These are phyloP conservation scores for Kandelia obovata DNA, from an alignment of 345 rosid genomes.

Conservation along the genomic window DNA sequence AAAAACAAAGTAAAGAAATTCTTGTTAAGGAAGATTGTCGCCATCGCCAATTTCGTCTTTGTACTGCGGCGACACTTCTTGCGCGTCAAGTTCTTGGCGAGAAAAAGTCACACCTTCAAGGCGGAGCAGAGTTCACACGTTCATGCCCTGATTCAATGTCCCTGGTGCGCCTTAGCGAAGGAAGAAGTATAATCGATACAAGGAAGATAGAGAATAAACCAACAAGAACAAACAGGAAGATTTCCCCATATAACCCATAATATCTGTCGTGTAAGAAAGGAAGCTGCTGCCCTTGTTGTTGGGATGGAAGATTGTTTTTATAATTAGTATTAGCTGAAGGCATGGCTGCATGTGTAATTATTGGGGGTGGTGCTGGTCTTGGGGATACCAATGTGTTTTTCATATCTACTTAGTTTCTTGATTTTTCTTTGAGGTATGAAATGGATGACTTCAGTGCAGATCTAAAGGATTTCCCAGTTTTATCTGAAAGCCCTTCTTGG, in stretches of 20 bases:
- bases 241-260: slow-evolving; percentile 48
- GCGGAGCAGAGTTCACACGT: slow-evolving; percentile 5
- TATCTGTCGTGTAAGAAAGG: slow-evolving; percentile 29
- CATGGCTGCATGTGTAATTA: background rate
- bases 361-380: background rate
- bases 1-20: background rate
- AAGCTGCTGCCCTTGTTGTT: background rate
- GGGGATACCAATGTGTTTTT: background rate
- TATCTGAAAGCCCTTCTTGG: background rate
- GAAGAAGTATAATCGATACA: slow-evolving; percentile 31
- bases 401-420: slow-evolving; percentile 6
- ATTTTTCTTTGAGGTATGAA: background rate
- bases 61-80: background rate
- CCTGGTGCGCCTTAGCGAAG: slow-evolving; percentile 37
- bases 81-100: background rate
- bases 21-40: background rate
- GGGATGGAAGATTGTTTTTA: background rate
- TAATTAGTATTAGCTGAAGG: background rate
- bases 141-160: slow-evolving; percentile 17
- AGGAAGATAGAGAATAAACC: slow-evolving; percentile 37
- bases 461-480: too few species aligned
- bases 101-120: background rate
- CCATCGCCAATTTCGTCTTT: background rate
- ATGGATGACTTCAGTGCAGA: background rate
- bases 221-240: slow-evolving; percentile 31